Percentiles rank a stretch among this genome's conserved stretches.
Conservation (phyloP, 1,139 yeast species). For the Pichia sp. region DNA sequence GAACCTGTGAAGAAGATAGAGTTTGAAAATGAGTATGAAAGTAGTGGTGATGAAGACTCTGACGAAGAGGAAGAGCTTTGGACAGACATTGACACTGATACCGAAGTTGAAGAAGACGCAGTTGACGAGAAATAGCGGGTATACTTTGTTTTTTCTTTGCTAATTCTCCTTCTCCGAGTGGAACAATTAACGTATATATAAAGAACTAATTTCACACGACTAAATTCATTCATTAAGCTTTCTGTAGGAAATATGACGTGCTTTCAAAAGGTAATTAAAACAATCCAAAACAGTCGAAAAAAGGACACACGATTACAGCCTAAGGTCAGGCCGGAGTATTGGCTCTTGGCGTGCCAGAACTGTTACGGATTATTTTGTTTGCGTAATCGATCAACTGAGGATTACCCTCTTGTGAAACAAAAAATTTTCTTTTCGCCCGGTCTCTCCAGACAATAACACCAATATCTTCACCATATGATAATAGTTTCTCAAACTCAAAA, state of each 20-base stretch:
- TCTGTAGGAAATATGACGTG: not conserved
- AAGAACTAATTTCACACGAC: not conserved
- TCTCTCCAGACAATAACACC: conserved; percentile 90
- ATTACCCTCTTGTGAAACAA: conserved; percentile 84
- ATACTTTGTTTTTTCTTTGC: not conserved
- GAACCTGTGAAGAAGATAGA: conserved; percentile 38
- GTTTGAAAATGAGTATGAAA: conserved; percentile 34
- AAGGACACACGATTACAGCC: not conserved
- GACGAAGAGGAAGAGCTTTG: conserved; percentile 48
- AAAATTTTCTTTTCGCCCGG: conserved; percentile 61
- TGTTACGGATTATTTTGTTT: conserved; percentile 48
- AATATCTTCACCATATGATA: conserved; percentile 79
- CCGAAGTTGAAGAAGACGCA: conserved; percentile 33
- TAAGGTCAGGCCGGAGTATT: conserved; percentile 14
- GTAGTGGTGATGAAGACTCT: conserved; percentile 39
- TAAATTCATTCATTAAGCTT: not conserved
- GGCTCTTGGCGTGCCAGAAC: conserved; percentile 18
- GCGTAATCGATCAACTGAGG: conserved; percentile 85
- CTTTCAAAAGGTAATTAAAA: not conserved
- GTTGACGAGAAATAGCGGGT: conserved; percentile 6
- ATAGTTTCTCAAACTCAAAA: conserved; percentile 69
- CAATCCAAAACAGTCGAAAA: not conserved
- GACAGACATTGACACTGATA: conserved; percentile 35
- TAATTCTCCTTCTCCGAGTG: not conserved
- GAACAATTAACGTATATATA: not conserved